Conservation (phyloP, 768 basidiomycete genomes). For the Lentinula aciculospora region DNA sequence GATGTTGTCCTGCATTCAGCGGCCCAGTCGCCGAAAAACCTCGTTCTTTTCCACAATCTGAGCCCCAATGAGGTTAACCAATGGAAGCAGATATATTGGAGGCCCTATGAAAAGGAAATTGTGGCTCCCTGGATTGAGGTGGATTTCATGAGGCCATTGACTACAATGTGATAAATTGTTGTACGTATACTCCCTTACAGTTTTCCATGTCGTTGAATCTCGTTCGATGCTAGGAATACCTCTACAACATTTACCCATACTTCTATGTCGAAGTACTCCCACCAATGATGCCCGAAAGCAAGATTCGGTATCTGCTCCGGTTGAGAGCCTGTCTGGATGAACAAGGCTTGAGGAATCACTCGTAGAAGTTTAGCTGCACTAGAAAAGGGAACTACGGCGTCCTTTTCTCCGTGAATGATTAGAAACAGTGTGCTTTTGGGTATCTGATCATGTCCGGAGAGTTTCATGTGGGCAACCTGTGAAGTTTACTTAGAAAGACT, state of each 20-base stretch:
- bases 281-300: constrained; percentile 40
- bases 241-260: constrained; percentile 35
- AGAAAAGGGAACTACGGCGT: constrained; percentile 31
- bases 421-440: constrained; percentile 25
- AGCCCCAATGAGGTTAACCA: not conserved
- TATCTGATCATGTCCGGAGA: constrained; percentile 26
- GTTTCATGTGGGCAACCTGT: constrained; percentile 17
- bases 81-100: not conserved
- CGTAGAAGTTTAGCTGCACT: constrained; percentile 28
- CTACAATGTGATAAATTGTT: not conserved
- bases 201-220: not conserved
- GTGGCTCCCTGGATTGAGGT: not conserved
- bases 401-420: constrained; percentile 36
- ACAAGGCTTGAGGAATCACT: constrained; percentile 30
- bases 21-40: not conserved
- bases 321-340: constrained; percentile 24
- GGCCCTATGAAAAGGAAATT: not conserved
- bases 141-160: not conserved
- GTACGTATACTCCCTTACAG: not conserved
- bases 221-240: constrained; percentile 21
- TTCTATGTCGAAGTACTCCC: constrained; percentile 37
- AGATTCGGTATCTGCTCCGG: constrained; percentile 29
- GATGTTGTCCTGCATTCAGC: not conserved
- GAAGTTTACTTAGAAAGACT: not conserved
- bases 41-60: not conserved